Conservation (phyloP, 83 land plant genomes). For the Larix sibirica region DNA sequence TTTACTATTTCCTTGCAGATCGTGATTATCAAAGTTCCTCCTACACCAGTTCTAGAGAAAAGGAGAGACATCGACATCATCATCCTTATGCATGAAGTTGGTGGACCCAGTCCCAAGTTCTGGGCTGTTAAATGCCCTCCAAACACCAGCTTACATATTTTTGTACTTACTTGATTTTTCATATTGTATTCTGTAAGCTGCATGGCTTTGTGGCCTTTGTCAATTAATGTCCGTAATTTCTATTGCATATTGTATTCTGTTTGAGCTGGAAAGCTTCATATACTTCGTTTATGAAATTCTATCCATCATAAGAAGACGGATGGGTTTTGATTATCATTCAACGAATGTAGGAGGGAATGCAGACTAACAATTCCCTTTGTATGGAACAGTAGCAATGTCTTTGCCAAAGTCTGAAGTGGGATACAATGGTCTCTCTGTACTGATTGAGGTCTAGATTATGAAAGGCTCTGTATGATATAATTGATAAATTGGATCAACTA, state of each 20-base stretch:
- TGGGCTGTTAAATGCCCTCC: not conserved
- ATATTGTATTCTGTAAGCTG: not conserved
- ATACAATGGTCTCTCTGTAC: not conserved
- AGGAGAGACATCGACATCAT: slow-evolving; percentile 71
- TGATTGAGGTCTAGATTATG: not conserved
- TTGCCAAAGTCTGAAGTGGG: not conserved
- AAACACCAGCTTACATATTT: not conserved
- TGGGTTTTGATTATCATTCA: not conserved
- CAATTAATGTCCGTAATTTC: not conserved
- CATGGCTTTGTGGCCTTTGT: not conserved
- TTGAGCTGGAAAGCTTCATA: not conserved
- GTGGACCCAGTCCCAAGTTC: not conserved
- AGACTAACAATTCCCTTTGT: not conserved
- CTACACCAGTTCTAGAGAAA: slow-evolving; percentile 39
- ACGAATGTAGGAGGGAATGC: not conserved
- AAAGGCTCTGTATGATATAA: not conserved
- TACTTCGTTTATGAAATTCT: not conserved
- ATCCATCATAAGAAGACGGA: not conserved
- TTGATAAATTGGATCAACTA: not conserved
- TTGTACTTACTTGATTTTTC: not conserved
- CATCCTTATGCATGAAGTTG: slow-evolving; percentile 51
- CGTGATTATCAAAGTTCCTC: slow-evolving; percentile 48
- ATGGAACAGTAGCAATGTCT: not conserved
- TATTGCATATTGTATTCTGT: not conserved
- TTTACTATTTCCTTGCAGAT: slow-evolving; percentile 28